These are phyloP conservation scores for Diaporthe citrichinensis DNA, from an alignment of 2,329 filamentous ascomycete species.

Conservation along the genomic window DNA sequence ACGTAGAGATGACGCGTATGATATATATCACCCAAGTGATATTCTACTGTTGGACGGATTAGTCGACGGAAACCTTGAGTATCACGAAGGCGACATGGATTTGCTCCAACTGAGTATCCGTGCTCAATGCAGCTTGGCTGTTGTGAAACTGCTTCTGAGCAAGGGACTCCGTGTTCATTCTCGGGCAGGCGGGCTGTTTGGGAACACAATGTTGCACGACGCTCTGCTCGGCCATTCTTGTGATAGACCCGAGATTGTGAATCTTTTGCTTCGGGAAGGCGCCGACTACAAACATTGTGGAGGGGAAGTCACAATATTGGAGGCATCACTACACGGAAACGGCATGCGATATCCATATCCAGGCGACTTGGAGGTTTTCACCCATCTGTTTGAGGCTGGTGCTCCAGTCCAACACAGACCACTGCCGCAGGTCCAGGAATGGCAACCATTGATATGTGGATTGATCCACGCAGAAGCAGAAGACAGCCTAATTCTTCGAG, in stretches of 20 bases:
- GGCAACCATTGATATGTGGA: background rate
- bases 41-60: background rate
- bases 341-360: too few species aligned
- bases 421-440: background rate
- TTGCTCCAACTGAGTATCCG: background rate
- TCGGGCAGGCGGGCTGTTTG: background rate
- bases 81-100: background rate
- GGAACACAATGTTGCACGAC: conserved; percentile 1
- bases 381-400: background rate
- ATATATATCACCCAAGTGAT: background rate
- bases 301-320: background rate
- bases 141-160: background rate
- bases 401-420: background rate
- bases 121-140: background rate
- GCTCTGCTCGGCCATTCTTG: background rate
- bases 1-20: background rate
- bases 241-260: background rate
- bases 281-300: background rate
- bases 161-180: background rate
- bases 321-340: background rate
- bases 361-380: background rate
- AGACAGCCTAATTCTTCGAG: background rate
- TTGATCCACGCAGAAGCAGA: background rate
- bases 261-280: background rate
- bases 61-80: background rate